A percentile compares a stretch with the other conserved stretches of the same genome.
phyloP scores from a whole-genome alignment of 2,329 filamentous ascomycete genomes.

The Pyrenophora teres region DNA sequence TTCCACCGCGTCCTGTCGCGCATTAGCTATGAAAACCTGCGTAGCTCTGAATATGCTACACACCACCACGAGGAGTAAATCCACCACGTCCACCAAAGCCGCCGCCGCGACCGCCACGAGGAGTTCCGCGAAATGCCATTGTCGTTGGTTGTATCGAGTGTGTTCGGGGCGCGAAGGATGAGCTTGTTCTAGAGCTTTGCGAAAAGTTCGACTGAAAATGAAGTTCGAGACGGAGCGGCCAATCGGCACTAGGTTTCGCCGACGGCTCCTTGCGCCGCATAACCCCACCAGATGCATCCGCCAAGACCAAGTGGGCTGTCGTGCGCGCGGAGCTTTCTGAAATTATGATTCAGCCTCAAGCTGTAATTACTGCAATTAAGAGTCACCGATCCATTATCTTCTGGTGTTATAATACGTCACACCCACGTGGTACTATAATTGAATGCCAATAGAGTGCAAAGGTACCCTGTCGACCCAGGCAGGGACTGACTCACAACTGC shows the following conservation, averaged over 20 bases:
- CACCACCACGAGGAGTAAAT: constrained; percentile 57
- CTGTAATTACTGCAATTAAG: constrained; percentile 8
- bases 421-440: constrained; percentile 7
- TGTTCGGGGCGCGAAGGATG: constrained; percentile 35
- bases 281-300: constrained; percentile 33
- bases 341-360: constrained; percentile 28
- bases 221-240: constrained; percentile 27
- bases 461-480: constrained; percentile 14
- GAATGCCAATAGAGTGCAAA: neutral
- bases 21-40: constrained; percentile 36
- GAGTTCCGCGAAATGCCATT: constrained; percentile 68
- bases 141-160: constrained; percentile 37
- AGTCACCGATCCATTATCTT: constrained; percentile 4
- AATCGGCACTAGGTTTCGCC: constrained; percentile 37
- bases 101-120: constrained; percentile 48
- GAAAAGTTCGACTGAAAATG: constrained; percentile 36
- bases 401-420: constrained; percentile 10
- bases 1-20: constrained; percentile 45
- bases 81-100: constrained; percentile 59
- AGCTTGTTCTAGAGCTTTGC: constrained; percentile 33
- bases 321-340: constrained; percentile 27
- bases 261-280: constrained; percentile 18
- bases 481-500: constrained; percentile 36
- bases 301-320: constrained; percentile 31
- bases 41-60: constrained; percentile 26